Evolutionary conservation across 768 basidiomycete species (phyloP), one percentile per base, ranked within the genome.

Genomic region (Tulasnella sp.): DNA sequence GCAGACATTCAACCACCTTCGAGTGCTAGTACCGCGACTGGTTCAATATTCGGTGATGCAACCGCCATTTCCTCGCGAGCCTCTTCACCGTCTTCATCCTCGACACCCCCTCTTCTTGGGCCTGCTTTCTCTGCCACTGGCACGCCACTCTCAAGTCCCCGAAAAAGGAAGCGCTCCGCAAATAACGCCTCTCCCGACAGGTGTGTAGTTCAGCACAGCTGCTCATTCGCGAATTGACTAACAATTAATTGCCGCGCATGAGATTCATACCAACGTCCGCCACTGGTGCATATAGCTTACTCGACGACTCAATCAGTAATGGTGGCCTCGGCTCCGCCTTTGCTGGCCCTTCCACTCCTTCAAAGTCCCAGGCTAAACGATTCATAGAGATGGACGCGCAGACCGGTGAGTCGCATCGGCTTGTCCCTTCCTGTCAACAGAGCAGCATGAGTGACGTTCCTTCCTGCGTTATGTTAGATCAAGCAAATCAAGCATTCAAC

Each of bases 381-480:
- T 79, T 82, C 52, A 82, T 84, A 58, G 84, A 84, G 64, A 80
- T 80, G 1, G 86, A 88, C 66, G 85, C 85, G n/a, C 78, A 83
- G 62, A 85, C 84, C 73, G 87, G 84, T 80, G 59, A 53, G 67
- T 67, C 43, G 48, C 60, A 29, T 12, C 17, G 54, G 8, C 15
- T n/a, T 15, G 11, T 29, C 17, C 0, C 21, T 15, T 15, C 42
- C n/a, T 19, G 38, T 2, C 30, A n/a, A n/a, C 11, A 50, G 9
- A 42, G n/a, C 19, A 17, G 25, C 5, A 24, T 43, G 5, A 7
- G 17, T 2, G 17, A 19, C 34, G 8, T 21, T 38, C 3, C 8
- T 46, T 46, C 25, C n/a, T n/a, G n/a, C n/a, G n/a, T 24, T 22
- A 10, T 11, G 3, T 7, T 15, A 19, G 75, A 76, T 24, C 74